These are phyloP conservation scores for Xylaria sp. DNA, from an alignment of 2,329 filamentous ascomycete species.

Conservation along the genomic window DNA sequence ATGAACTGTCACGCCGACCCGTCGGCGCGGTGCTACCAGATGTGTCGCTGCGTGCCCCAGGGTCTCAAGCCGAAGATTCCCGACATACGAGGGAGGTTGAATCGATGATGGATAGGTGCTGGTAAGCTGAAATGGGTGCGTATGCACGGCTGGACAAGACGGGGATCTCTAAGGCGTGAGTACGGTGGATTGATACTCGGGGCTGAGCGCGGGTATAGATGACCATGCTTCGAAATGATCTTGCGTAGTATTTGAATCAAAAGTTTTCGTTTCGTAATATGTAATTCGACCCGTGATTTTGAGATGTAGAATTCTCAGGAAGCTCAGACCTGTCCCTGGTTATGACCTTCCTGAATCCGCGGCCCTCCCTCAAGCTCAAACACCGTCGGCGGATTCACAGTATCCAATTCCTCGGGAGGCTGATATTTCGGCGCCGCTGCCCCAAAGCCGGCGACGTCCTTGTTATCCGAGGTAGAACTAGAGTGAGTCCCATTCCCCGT, in stretches of 20 bases:
- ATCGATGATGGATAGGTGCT: background rate
- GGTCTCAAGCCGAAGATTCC: background rate
- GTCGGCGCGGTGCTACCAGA: constrained; percentile 32
- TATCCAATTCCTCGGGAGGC: constrained; percentile 6
- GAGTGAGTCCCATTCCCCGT: background rate
- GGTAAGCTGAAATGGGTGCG: too few relatives aligned
- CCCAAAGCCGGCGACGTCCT: background rate
- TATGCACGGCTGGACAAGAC: too few relatives aligned
- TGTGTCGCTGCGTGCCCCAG: constrained; percentile 31
- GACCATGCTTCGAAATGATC: too few relatives aligned
- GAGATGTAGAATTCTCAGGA: background rate
- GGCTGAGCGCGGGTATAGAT: too few relatives aligned
- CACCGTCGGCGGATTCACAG: background rate
- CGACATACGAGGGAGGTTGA: background rate
- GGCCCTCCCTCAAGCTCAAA: constrained; percentile 1
- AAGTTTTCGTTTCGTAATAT: background rate
- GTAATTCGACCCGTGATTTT: too few relatives aligned
- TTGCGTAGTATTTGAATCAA: too few relatives aligned
- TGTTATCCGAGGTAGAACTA: background rate
- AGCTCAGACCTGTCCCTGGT: background rate
- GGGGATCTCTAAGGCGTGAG: too few relatives aligned
- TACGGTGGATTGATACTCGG: too few relatives aligned
- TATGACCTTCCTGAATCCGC: background rate
- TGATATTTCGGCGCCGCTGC: background rate
- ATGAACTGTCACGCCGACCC: constrained; percentile 37